Percentiles rank a stretch among this genome's conserved stretches.
These are phyloP conservation scores for Neofusicoccum kwambonambiense DNA, from an alignment of 2,329 filamentous ascomycete genomes.

Conservation along the genomic window DNA sequence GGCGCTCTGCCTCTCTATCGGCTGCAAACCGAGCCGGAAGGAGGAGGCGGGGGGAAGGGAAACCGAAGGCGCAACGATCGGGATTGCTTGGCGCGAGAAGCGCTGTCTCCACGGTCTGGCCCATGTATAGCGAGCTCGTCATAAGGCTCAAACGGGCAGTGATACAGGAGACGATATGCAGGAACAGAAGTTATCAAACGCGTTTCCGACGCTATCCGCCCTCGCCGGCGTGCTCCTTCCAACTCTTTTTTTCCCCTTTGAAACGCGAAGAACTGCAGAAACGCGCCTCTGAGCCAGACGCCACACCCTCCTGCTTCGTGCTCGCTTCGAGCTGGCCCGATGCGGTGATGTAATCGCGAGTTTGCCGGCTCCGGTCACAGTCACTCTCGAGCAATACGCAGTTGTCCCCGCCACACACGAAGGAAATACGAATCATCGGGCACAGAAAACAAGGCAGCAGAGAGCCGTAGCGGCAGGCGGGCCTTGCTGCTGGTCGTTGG, in stretches of 20 bases:
- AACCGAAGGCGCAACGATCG: background rate
- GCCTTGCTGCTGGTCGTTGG: background rate
- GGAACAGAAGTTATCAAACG: background rate
- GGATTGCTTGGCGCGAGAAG: background rate
- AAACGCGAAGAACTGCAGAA: conserved; percentile 3
- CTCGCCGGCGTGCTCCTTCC: background rate
- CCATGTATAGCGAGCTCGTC: background rate
- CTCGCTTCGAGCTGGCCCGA: background rate
- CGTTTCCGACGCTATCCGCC: background rate
- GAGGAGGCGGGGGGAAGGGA: background rate
- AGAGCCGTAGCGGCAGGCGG: background rate
- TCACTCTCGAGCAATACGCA: background rate
- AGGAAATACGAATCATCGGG: background rate
- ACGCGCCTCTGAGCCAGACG: background rate
- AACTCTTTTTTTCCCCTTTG: background rate
- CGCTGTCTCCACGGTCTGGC: background rate
- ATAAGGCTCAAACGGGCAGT: background rate
- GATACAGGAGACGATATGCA: conserved; percentile 1
- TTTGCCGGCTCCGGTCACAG: background rate
- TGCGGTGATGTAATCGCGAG: background rate
- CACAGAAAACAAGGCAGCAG: conserved; percentile 6
- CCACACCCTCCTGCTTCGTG: background rate
- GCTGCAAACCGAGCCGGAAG: background rate
- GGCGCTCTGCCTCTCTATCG: background rate
- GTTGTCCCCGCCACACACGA: background rate